phyloP scores from a whole-genome alignment of 352 stramenopile species.

The Globisporangium spinosum region DNA sequence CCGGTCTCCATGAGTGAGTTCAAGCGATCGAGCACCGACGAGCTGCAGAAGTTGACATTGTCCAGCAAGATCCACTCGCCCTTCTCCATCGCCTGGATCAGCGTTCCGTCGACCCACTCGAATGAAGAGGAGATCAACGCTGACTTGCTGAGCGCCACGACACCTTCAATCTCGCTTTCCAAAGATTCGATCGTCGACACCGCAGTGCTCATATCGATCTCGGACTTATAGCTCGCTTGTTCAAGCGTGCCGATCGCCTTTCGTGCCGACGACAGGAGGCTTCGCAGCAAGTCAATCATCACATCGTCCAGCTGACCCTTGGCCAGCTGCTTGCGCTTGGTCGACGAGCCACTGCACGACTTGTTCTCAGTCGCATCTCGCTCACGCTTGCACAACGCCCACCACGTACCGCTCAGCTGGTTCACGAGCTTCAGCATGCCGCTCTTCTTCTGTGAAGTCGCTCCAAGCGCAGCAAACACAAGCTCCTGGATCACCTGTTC shows the following conservation, averaged over 20 bases:
- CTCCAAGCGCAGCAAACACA: constrained; percentile 22
- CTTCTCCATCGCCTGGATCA: constrained; percentile 96
- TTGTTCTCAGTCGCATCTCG: constrained; percentile 32
- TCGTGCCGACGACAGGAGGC: constrained; percentile 38
- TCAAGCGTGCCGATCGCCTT: constrained; percentile 21
- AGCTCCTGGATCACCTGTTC: constrained; percentile 42
- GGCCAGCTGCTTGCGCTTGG: constrained; percentile 41
- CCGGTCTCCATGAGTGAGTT: constrained; percentile 99
- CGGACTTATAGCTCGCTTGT: not conserved
- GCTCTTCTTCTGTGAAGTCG: constrained; percentile 27
- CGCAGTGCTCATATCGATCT: not conserved
- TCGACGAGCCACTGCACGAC: constrained; percentile 11
- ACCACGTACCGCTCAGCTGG: constrained; percentile 46
- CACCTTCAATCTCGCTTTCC: constrained; percentile 27
- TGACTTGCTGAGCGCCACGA: constrained; percentile 62
- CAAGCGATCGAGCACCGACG: constrained; percentile 98
- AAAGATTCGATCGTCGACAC: constrained; percentile 19
- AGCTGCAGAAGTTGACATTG: constrained; percentile 99
- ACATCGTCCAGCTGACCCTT: constrained; percentile 68
- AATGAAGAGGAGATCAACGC: constrained; percentile 87
- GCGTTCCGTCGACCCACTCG: constrained; percentile 97
- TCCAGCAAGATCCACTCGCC: constrained; percentile 99
- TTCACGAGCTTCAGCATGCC: constrained; percentile 32
- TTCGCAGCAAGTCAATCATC: constrained; percentile 50
- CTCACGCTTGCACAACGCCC: constrained; percentile 40